phyloP scores from a whole-genome alignment of 192 early-diverging fungal genomes.

The Pecoramyces ruminantium region DNA sequence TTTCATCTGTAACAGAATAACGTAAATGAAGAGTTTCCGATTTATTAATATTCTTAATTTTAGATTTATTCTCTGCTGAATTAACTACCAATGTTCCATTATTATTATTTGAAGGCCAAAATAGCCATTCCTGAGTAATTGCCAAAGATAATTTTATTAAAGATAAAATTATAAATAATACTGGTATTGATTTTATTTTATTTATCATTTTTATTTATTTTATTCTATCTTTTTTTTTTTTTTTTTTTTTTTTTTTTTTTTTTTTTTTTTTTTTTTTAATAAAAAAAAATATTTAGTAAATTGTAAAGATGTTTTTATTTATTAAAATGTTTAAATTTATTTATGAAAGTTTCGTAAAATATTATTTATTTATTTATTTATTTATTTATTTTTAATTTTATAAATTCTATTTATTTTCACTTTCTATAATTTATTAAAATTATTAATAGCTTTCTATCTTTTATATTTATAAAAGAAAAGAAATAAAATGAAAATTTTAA shows the following conservation, averaged over 20 bases:
- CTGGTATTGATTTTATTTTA: neutral
- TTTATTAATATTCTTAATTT: neutral
- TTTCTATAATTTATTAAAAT: too few relatives aligned
- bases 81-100: neutral
- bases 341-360: too few relatives aligned
- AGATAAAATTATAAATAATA: neutral
- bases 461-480: too few relatives aligned
- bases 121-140: neutral
- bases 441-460: too few relatives aligned
- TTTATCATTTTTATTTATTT: neutral
- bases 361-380: too few relatives aligned
- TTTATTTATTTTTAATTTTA: too few relatives aligned
- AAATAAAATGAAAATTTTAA: too few relatives aligned
- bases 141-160: neutral
- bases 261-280: too few relatives aligned
- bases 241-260: neutral
- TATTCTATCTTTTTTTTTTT: neutral
- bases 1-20: neutral
- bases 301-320: too few relatives aligned
- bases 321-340: too few relatives aligned
- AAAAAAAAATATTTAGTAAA: too few relatives aligned
- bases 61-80: neutral
- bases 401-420: too few relatives aligned
- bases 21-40: neutral
- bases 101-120: neutral